Percentiles rank a stretch among this genome's conserved stretches.
phyloP scores from a whole-genome alignment of 2,329 filamentous ascomycete species.

The Aspergillus piperis region DNA sequence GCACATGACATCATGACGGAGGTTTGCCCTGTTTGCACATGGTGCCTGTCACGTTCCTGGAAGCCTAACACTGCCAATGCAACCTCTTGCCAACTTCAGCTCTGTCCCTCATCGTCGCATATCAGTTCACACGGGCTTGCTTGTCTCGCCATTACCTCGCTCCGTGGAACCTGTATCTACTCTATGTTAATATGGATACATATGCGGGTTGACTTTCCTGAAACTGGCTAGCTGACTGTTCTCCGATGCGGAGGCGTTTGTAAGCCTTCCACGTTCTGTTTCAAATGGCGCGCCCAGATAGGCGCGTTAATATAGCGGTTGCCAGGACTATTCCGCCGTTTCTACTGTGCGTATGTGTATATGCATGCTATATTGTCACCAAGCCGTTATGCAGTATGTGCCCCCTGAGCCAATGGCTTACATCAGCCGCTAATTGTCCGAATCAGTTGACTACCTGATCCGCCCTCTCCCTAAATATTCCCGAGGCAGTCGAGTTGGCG shows the following conservation, averaged over 20 bases:
- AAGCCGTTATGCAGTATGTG: constrained; percentile 67
- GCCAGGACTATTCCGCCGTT: constrained; percentile 70
- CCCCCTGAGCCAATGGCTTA: background rate
- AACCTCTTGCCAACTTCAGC: background rate
- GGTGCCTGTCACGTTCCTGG: constrained; percentile 12
- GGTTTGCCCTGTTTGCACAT: constrained; percentile 18
- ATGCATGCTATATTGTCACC: constrained; percentile 71
- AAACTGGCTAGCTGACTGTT: constrained; percentile 4
- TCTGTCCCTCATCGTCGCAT: background rate
- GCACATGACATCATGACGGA: constrained; percentile 3
- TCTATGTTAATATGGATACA: constrained; percentile 17
- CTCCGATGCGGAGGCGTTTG: constrained; percentile 18
- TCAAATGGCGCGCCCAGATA: constrained; percentile 39
- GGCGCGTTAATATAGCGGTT: constrained; percentile 58
- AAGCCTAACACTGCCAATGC: background rate
- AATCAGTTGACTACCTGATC: constrained; percentile 71
- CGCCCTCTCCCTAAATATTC: constrained; percentile 45
- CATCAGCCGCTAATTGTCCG: constrained; percentile 3
- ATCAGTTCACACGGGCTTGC: background rate
- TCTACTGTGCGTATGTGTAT: constrained; percentile 66
- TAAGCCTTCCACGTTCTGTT: constrained; percentile 20
- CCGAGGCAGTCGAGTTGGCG: constrained; percentile 50
- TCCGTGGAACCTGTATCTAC: constrained; percentile 8
- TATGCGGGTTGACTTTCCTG: constrained; percentile 6
- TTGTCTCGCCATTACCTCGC: background rate